These are phyloP conservation scores for Bigelowiella natans DNA, from an alignment of 78 protist genomes.

Conservation along the genomic window DNA sequence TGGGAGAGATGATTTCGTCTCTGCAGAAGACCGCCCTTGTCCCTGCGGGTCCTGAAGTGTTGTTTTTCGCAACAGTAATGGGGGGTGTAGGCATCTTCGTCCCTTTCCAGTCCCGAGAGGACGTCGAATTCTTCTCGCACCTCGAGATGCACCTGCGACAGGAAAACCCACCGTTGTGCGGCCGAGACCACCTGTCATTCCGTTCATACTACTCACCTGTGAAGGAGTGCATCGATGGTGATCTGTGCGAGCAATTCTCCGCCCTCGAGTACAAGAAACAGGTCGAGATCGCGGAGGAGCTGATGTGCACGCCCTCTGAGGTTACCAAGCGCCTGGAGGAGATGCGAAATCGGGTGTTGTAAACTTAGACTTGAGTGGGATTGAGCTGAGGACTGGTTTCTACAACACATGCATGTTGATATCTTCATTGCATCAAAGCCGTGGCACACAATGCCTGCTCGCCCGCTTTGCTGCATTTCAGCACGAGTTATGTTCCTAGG, in stretches of 20 bases:
- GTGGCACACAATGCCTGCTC: too few species aligned
- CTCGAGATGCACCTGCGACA: constrained; percentile 43
- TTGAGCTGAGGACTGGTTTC: too few species aligned
- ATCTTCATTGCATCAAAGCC: too few species aligned
- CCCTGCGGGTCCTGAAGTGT: neutral
- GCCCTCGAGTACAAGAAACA: constrained; percentile 42
- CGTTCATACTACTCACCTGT: constrained; percentile 76
- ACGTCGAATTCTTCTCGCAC: constrained; percentile 65
- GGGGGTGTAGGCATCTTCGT: constrained; percentile 4
- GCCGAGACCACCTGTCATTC: constrained; percentile 75
- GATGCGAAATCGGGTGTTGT: constrained; percentile 20
- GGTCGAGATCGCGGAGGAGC: constrained; percentile 53
- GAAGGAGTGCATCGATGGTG: constrained; percentile 80
- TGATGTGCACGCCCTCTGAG: constrained; percentile 38
- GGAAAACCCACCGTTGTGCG: constrained; percentile 49
- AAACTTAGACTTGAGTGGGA: too few species aligned
- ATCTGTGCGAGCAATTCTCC: constrained; percentile 70
- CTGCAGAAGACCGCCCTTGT: neutral
- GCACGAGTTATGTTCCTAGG: too few species aligned
- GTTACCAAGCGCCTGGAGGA: constrained; percentile 71
- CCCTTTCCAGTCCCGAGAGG: constrained; percentile 19
- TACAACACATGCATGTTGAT: too few species aligned
- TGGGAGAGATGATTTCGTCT: neutral
- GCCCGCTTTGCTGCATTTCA: too few species aligned
- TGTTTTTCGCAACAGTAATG: neutral